phyloP scores from a whole-genome alignment of 2,329 filamentous ascomycete genomes.

The Trichoderma sp. region DNA sequence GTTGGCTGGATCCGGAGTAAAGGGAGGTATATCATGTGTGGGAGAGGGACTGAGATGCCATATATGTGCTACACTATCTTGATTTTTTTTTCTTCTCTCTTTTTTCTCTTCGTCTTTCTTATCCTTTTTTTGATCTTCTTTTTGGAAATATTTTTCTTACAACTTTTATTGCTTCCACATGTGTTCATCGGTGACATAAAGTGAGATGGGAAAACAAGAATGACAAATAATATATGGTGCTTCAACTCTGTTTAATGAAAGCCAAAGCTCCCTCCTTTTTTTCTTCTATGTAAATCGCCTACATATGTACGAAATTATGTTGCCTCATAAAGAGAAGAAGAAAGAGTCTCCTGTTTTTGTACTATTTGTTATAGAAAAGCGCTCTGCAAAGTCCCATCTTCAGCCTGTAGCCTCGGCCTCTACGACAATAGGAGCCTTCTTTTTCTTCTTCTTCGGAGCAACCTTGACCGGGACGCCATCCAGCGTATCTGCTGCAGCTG shows the following conservation, averaged over 20 bases:
- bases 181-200: neutral
- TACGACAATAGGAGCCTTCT: slow-evolving; percentile 37
- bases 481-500: slow-evolving; percentile 15
- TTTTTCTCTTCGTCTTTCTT: neutral
- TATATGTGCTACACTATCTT: slow-evolving; percentile 18
- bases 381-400: neutral
- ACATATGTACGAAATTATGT: slow-evolving; percentile 9
- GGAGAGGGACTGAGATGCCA: slow-evolving; percentile 2
- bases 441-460: slow-evolving; percentile 51
- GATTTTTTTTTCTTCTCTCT: neutral
- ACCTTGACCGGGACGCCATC: slow-evolving; percentile 7
- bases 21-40: neutral
- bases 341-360: neutral
- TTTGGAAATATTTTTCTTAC: slow-evolving; percentile 6
- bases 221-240: neutral
- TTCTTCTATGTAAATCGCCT: neutral
- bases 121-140: neutral
- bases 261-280: neutral
- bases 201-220: neutral
- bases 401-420: slow-evolving; percentile 35
- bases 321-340: neutral
- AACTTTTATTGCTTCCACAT: neutral
- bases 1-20: slow-evolving; percentile 21
- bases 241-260: neutral
- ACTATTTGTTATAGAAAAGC: neutral